Base-by-base conservation (phyloP, 352 stramenopile species). In the Phytophthora ramorum region DNA sequence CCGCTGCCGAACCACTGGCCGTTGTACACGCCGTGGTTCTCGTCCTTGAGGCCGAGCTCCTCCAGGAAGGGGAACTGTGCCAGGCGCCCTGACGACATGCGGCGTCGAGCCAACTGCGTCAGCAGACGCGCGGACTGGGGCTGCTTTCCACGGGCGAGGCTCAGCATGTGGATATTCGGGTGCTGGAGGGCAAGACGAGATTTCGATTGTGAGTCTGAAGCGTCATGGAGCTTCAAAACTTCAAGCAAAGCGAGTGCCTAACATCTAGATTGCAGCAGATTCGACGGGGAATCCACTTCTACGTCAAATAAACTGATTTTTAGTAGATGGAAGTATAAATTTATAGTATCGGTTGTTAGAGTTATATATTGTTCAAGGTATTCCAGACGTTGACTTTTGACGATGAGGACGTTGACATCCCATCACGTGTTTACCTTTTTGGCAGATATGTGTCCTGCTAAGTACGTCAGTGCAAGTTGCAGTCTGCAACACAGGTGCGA, bases 1-100 rank as follows among this genome's bases (percentile, higher is more conserved):
- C 90, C 90, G 53, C 79, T 95, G 58, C 82, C 91, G 46, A 95
- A 91, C 91, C 91, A 97, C 67, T 91, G 64, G 58, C 90, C 90
- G 61, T 90, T 80, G 76, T 93, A 97, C 37, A 96, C 88, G 45
- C 90, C 90, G 56, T 79, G 71, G 74, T 97, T 97, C 50, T 94
- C 84, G 53, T 93, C 84, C 61, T 83, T 71, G 22, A 97, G 78
- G 6, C 88, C 90, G 30, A 97, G 74, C 50, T 96, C 85, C 34
- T 78, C 73, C 48, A 96, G 78, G 65, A 95, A 95, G 26, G 89
- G 86, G 58, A 87, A 93, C 69, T 84, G 75, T 41, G 66, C 44
- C 19, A 66, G 54, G 17, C 51, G 41, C 6, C 35, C 19, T 2
- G 65, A 40, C 61, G 73, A 73, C 66, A 71, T 71, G 19, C 61